Conservation (phyloP, 75 land plant genomes). For the Cunninghamia lanceolata region DNA sequence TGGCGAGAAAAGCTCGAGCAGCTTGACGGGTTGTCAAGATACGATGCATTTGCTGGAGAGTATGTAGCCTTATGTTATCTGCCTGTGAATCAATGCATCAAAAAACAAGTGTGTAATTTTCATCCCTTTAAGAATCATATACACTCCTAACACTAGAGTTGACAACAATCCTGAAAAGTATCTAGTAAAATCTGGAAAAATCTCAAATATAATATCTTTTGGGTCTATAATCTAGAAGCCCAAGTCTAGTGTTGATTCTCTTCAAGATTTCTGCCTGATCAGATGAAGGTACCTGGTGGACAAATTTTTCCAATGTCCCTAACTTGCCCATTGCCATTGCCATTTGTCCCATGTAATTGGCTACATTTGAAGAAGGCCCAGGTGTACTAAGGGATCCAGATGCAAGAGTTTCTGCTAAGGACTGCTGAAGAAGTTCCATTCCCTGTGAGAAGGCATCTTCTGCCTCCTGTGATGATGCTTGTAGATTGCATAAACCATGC, state of each 20-base stretch:
- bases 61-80: slow-evolving; percentile 56
- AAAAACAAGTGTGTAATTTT: neutral
- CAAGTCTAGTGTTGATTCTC: neutral
- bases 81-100: slow-evolving; percentile 33
- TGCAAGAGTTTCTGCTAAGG: slow-evolving; percentile 64
- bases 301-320: slow-evolving; percentile 45
- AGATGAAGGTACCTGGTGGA: slow-evolving; percentile 45
- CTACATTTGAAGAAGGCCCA: slow-evolving; percentile 50
- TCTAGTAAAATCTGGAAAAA: neutral
- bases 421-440: slow-evolving; percentile 61
- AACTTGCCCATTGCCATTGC: slow-evolving; percentile 64
- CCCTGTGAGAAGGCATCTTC: slow-evolving; percentile 79
- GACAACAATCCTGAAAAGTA: neutral
- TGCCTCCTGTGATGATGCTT: slow-evolving; percentile 73
- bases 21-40: slow-evolving; percentile 64
- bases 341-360: slow-evolving; percentile 73
- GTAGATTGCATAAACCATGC: slow-evolving; percentile 47
- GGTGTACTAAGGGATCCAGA: slow-evolving; percentile 44
- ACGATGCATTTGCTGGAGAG: slow-evolving; percentile 64
- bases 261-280: neutral
- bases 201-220: neutral
- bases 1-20: slow-evolving; percentile 61
- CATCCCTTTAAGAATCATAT: slow-evolving; percentile 2
- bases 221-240: neutral
- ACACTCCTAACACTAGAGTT: neutral